Percentiles rank a stretch among this genome's conserved stretches.
phyloP scores from a whole-genome alignment of 768 basidiomycete species.

The Leccinum incarnatum region DNA sequence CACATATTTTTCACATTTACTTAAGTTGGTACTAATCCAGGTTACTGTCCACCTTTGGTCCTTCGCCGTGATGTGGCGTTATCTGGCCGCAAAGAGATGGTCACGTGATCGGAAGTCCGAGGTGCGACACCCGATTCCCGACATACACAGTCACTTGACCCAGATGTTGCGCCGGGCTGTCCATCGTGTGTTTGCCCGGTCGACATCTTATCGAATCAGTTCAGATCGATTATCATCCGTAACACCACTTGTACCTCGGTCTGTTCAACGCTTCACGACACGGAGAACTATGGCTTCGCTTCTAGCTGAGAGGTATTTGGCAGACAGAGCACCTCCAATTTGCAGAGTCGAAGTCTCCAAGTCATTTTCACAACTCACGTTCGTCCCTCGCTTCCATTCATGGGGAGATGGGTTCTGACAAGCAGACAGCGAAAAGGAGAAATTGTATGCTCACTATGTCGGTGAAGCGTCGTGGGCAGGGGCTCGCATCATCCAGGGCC shows the following conservation, averaged over 20 bases:
- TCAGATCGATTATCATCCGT: too few species aligned
- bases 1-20: too few species aligned
- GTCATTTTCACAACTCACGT: conserved; percentile 72
- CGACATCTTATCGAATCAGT: too few species aligned
- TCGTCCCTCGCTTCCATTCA: conserved; percentile 5
- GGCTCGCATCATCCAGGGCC: conserved; percentile 76
- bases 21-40: too few species aligned
- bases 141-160: not conserved
- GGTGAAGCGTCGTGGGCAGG: conserved; percentile 80
- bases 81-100: too few species aligned
- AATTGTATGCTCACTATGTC: conserved; percentile 75
- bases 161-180: conserved; percentile 10
- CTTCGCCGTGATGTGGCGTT: too few species aligned
- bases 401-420: not conserved
- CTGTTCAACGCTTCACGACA: not conserved
- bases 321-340: conserved; percentile 73
- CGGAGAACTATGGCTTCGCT: conserved; percentile 34
- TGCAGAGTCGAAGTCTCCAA: conserved; percentile 68
- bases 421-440: conserved; percentile 60
- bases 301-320: conserved; percentile 60
- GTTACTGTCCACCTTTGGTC: too few species aligned
- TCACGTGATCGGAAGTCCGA: conserved; percentile 2
- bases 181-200: too few species aligned
- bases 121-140: conserved; percentile 10
- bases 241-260: not conserved